These are phyloP conservation scores for Mortierella polycephala DNA, from an alignment of 371 early-diverging fungal genomes.

Conservation along the genomic window DNA sequence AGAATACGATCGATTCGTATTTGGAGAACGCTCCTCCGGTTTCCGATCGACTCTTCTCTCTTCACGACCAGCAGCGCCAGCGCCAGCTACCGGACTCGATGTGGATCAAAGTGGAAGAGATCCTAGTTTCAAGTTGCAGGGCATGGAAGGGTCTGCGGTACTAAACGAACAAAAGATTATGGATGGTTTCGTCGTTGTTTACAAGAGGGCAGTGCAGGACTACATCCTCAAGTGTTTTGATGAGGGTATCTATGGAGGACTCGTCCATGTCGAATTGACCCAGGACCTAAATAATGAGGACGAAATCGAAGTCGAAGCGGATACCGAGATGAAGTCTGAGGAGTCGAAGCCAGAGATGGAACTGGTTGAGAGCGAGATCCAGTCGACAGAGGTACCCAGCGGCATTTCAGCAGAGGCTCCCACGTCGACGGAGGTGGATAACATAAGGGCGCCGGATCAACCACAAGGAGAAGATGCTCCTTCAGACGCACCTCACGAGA, in stretches of 20 bases:
- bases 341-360: not conserved
- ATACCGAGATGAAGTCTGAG: not conserved
- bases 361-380: not conserved
- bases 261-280: conserved; percentile 21
- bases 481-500: too few relatives aligned
- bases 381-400: too few relatives aligned
- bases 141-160: conserved; percentile 32
- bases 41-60: conserved; percentile 13
- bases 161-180: conserved; percentile 48
- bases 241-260: conserved; percentile 50
- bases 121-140: conserved; percentile 20
- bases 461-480: too few relatives aligned
- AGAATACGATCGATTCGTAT: conserved; percentile 54
- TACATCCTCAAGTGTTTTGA: conserved; percentile 54
- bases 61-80: not conserved
- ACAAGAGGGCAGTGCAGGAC: conserved; percentile 49
- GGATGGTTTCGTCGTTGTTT: conserved; percentile 47
- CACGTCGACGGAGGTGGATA: too few relatives aligned
- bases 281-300: conserved; percentile 8
- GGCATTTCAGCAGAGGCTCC: too few relatives aligned
- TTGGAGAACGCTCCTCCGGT: conserved; percentile 37
- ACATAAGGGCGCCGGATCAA: too few relatives aligned
- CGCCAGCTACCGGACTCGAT: not conserved
- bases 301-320: not conserved
- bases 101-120: not conserved